These are phyloP conservation scores for Penstemon newberryi DNA, from an alignment of 257 asterid genomes.

Conservation along the genomic window DNA sequence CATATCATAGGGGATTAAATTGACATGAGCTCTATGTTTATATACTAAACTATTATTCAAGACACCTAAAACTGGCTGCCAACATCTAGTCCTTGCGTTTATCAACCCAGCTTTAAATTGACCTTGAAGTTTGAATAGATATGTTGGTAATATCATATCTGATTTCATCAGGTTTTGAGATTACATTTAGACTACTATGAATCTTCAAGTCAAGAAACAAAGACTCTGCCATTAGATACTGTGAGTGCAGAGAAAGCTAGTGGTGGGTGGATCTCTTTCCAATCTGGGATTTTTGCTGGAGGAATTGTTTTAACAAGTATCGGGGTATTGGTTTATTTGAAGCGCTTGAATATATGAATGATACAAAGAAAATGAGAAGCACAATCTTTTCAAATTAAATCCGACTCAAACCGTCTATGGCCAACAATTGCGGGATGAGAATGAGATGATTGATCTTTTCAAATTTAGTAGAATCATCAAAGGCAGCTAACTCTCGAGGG, in stretches of 20 bases:
- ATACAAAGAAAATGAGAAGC: neutral
- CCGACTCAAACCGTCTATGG: too few relatives aligned
- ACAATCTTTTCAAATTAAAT: neutral
- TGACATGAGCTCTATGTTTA: too few relatives aligned
- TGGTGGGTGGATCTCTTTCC: conserved; percentile 20
- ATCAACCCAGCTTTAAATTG: neutral
- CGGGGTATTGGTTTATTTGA: conserved; percentile 60
- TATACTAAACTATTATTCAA: too few relatives aligned
- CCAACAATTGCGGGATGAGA: neutral
- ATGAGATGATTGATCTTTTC: neutral
- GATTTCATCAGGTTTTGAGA: conserved; percentile 57
- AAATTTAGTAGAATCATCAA: conserved; percentile 1
- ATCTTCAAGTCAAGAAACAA: conserved; percentile 27
- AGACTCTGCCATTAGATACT: conserved; percentile 23
- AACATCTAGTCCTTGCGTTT: too few relatives aligned
- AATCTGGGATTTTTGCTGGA: conserved; percentile 60
- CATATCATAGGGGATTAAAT: too few relatives aligned
- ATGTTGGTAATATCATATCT: neutral
- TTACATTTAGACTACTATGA: conserved; percentile 56
- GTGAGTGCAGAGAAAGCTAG: conserved; percentile 33
- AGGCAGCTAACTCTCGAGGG: neutral
- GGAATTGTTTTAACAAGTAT: conserved; percentile 61
- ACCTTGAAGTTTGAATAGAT: neutral
- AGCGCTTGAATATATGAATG: conserved; percentile 48
- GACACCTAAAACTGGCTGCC: too few relatives aligned